These are phyloP conservation scores for Gardenia jasminoides DNA, from an alignment of 257 asterid species.

Conservation along the genomic window DNA sequence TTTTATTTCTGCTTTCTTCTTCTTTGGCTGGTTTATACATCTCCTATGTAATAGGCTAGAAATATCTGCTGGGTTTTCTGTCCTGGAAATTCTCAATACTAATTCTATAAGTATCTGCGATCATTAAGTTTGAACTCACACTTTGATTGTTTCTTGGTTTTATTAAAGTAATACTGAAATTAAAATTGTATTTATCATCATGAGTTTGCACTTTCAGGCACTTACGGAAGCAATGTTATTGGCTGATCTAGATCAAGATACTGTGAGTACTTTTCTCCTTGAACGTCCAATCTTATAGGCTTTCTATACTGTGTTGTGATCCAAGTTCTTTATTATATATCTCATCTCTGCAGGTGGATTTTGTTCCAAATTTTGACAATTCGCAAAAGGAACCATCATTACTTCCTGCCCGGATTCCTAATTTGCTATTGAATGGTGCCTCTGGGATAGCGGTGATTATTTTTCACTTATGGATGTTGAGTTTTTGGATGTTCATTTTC, in stretches of 20 bases:
- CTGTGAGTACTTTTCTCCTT: constrained; percentile 47
- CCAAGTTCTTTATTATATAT: constrained; percentile 14
- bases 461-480: constrained; percentile 18
- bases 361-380: constrained; percentile 90
- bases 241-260: constrained; percentile 86
- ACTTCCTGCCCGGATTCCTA: constrained; percentile 95
- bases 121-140: neutral
- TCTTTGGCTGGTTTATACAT: neutral
- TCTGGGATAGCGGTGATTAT: constrained; percentile 93
- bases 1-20: no score
- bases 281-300: neutral
- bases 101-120: neutral
- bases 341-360: constrained; percentile 72
- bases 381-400: constrained; percentile 97
- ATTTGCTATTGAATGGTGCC: constrained; percentile 86
- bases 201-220: constrained; percentile 52
- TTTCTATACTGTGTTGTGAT: neutral
- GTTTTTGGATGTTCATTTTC: neutral
- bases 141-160: neutral
- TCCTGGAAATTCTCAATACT: neutral
- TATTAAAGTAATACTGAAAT: constrained; percentile 4
- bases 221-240: constrained; percentile 91
- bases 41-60: neutral
- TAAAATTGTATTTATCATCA: constrained; percentile 15
- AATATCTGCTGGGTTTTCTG: neutral